These are phyloP conservation scores for Paxillus rubicundulus DNA, from an alignment of 768 basidiomycete species.

Conservation along the genomic window DNA sequence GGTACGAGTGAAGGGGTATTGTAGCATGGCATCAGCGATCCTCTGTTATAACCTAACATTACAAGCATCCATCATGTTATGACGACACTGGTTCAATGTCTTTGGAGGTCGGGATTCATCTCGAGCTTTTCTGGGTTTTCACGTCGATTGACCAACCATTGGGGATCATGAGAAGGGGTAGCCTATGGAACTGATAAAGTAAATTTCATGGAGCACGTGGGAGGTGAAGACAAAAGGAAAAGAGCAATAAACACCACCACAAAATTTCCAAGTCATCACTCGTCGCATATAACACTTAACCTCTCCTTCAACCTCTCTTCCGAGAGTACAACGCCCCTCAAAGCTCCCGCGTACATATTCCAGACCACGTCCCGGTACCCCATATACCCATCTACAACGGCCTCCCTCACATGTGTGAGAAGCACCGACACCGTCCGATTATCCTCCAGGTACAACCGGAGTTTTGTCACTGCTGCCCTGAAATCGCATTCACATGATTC, in stretches of 20 bases:
- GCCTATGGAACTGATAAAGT: too few species aligned
- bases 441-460: constrained; percentile 80
- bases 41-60: neutral
- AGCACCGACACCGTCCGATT: constrained; percentile 75
- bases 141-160: too few species aligned
- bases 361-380: constrained; percentile 64
- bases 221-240: too few species aligned
- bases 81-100: neutral
- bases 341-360: constrained; percentile 44
- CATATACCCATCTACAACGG: constrained; percentile 71
- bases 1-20: constrained; percentile 68
- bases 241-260: neutral
- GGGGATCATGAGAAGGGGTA: too few species aligned
- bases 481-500: constrained; percentile 54
- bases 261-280: constrained; percentile 1
- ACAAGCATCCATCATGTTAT: neutral
- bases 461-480: constrained; percentile 49
- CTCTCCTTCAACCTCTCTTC: constrained; percentile 39
- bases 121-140: neutral
- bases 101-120: neutral
- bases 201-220: neutral
- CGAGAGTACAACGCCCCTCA: constrained; percentile 34
- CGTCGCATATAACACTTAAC: constrained; percentile 37
- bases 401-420: constrained; percentile 71
- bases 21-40: constrained; percentile 23